A percentile compares a stretch with the other conserved stretches of the same genome.
These are phyloP conservation scores for Dendrocalamus sinicus DNA, from an alignment of 176 grass and related monocot species.

Conservation along the genomic window DNA sequence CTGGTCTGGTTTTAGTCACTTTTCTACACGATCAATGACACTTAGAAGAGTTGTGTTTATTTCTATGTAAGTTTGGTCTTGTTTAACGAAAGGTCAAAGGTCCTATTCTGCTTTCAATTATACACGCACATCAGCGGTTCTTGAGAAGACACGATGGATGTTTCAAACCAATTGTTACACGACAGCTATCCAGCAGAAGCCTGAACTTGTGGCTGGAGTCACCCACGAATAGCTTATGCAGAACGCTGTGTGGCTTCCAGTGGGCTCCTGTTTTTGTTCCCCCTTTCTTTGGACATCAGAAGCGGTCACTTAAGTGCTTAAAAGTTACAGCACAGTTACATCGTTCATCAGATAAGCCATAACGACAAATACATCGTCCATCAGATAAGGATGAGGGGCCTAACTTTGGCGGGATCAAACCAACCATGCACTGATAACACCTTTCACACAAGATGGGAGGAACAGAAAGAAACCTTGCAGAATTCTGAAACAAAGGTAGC, in stretches of 20 bases:
- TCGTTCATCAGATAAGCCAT: background rate
- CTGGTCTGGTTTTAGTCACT: background rate
- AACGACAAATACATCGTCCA: background rate
- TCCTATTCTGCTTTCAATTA: background rate
- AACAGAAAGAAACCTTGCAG: background rate
- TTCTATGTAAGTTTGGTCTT: too few species aligned
- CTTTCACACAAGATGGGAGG: background rate
- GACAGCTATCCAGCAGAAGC: background rate
- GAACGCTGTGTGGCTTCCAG: background rate
- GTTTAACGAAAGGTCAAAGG: background rate
- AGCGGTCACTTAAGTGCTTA: background rate
- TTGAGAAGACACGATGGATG: background rate
- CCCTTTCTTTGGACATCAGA: background rate
- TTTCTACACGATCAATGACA: background rate
- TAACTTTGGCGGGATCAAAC: slow-evolving; percentile 1
- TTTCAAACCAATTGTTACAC: slow-evolving; percentile 15
- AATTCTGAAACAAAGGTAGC: background rate
- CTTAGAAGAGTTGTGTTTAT: background rate
- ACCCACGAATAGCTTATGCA: background rate
- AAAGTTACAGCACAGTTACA: background rate
- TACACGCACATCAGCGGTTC: background rate
- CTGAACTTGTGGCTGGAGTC: slow-evolving; percentile 24
- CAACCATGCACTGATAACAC: slow-evolving; percentile 29
- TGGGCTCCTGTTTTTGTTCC: too few species aligned
- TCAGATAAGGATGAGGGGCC: background rate